A percentile compares a stretch with the other conserved stretches of the same genome.
Evolutionary conservation across 2,329 filamentous ascomycete genomes (phyloP).

Genomic region (Trichoderma asperellum): DNA sequence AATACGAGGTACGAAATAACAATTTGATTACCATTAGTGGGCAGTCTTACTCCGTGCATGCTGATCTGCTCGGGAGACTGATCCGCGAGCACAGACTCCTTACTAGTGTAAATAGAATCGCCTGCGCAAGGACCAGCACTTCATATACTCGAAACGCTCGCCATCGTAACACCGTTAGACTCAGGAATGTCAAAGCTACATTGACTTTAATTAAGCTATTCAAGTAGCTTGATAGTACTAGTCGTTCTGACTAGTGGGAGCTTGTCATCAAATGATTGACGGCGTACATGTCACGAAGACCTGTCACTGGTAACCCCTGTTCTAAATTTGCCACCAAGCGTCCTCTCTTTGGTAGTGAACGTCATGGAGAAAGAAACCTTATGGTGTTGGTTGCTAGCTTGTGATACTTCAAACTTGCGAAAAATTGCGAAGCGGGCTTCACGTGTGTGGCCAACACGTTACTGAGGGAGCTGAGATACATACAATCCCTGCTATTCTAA

Average conservation of each 20-base stretch:
- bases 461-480: conserved; percentile 6
- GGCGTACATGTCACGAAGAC: not conserved
- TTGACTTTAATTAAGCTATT: not conserved
- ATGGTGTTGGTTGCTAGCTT: not conserved
- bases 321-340: not conserved
- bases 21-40: not conserved
- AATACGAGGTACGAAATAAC: not conserved
- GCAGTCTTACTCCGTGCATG: not conserved
- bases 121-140: not conserved
- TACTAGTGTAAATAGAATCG: not conserved
- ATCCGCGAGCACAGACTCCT: conserved; percentile 7
- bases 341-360: not conserved
- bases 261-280: not conserved
- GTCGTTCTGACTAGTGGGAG: not conserved
- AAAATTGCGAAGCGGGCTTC: not conserved
- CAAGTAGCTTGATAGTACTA: not conserved
- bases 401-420: not conserved
- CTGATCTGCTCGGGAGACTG: not conserved
- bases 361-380: not conserved
- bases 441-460: not conserved
- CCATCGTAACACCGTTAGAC: not conserved
- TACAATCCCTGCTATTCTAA: not conserved
- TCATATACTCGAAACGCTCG: conserved; percentile 8
- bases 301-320: conserved; percentile 5
- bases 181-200: not conserved